Base-by-base conservation (phyloP, 164 flowering plant genomes). In the Santalum album region DNA sequence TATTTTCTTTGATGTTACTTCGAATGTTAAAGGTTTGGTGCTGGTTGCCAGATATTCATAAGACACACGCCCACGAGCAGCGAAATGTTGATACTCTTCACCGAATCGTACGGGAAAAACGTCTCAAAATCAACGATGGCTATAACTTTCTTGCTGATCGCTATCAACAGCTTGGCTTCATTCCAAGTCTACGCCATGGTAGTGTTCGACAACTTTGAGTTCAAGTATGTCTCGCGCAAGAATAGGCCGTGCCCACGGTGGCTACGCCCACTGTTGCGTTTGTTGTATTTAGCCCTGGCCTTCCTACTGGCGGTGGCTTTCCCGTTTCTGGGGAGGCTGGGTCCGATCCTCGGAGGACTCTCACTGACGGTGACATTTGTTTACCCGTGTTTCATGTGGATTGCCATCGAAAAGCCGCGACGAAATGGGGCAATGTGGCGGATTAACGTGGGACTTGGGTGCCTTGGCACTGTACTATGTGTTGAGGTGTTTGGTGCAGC, bases 121-220 rank as follows among this genome's bases (percentile, higher is more conserved):
- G 35, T 26, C 7, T 65, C 73, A 1, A 36, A 36, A 38, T 17
- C 29, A 1, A 7, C 43, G 14, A n/a, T 69, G 16, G 69, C 60
- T 20, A 38, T 65, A 1, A 54, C 55, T 11, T 49, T 62, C 56
- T 29, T 57, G 1, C 45, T 69, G 0, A 62, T 69, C 7, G 46
- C 65, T 21, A 44, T 65, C 6, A 64, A 46, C 54, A 29, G 59
- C 20, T 12, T 61, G 20, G 54, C 66, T 52, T 49, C 65, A 3
- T 69, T 64, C 54, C 69, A 69, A 21, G 57, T 69, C 52, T 69
- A 69, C n/a, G 73, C 44, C 24, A 69, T 69, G 73, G 62, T 65
- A 7, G 38, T 55, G 17, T 69, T 65, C 35, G 73, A 69, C 54
- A 44, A 57, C 50, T 42, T 65, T 27, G 73, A 69, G 47, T 65